Conservation (phyloP, 1,284 basidiomycete species). For the Phellopilus nigrolimitatus region DNA sequence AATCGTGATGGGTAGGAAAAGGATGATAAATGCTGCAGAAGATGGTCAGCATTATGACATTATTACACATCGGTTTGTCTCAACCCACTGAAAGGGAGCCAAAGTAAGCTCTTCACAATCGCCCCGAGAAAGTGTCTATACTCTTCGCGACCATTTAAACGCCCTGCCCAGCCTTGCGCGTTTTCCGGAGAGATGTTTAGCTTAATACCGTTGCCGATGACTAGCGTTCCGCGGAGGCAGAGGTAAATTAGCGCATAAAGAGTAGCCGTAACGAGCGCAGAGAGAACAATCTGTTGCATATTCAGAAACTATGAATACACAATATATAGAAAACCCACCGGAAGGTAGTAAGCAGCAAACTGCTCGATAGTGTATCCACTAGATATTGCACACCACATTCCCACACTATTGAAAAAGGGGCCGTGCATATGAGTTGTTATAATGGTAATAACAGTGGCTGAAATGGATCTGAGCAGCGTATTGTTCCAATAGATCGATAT, state of each 20-base stretch:
- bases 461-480: background rate
- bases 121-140: slow-evolving; percentile 56
- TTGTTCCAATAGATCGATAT: slow-evolving; percentile 29
- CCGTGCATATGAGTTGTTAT: slow-evolving; percentile 16
- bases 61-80: background rate
- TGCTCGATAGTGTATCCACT: slow-evolving; percentile 19
- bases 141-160: slow-evolving; percentile 34
- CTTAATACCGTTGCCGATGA: slow-evolving; percentile 39
- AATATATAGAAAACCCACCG: slow-evolving; percentile 14
- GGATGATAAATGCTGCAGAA: slow-evolving; percentile 10
- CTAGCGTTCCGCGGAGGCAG: slow-evolving; percentile 48
- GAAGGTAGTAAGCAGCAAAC: slow-evolving; percentile 21
- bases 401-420: slow-evolving; percentile 19
- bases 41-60: background rate
- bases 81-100: slow-evolving; percentile 52
- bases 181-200: slow-evolving; percentile 43
- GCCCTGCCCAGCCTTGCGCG: slow-evolving; percentile 32
- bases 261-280: slow-evolving; percentile 47
- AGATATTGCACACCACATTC: slow-evolving; percentile 18
- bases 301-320: background rate
- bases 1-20: slow-evolving; percentile 19
- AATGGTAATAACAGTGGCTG: slow-evolving; percentile 32
- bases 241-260: slow-evolving; percentile 57
- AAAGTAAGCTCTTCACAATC: slow-evolving; percentile 61
- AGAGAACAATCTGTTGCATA: slow-evolving; percentile 47